A percentile compares a stretch with the other conserved stretches of the same genome.
Conservation (phyloP, 1,284 basidiomycete genomes). For the Xerocomus amazonicus region DNA sequence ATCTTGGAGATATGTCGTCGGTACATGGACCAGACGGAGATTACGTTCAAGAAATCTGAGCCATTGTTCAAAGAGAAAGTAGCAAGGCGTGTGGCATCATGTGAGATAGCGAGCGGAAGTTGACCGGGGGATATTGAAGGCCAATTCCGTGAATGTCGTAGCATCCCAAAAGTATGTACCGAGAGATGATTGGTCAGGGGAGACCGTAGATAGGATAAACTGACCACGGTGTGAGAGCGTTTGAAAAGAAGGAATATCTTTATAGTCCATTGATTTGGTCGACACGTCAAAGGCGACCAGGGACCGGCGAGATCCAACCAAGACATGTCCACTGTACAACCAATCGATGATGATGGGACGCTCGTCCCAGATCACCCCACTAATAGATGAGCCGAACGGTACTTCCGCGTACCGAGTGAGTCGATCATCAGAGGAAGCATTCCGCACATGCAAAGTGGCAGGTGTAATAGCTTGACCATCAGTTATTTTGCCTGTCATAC, state of each 20-base stretch:
- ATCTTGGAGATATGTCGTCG: not conserved
- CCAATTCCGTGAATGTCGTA: not conserved
- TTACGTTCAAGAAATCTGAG: not conserved
- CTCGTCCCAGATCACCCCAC: not conserved
- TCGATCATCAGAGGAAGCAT: not conserved
- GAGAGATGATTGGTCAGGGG: not conserved
- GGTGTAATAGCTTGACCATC: not conserved
- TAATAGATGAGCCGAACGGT: conserved; percentile 3
- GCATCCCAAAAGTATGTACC: conserved; percentile 6
- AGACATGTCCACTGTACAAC: not conserved
- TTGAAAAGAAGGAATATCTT: conserved; percentile 2
- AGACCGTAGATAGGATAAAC: not conserved
- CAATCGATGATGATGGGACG: conserved; percentile 1
- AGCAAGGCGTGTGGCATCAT: not conserved
- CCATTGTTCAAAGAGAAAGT: not conserved
- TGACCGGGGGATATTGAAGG: not conserved
- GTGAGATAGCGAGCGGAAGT: not conserved
- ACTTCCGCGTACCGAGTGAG: not conserved
- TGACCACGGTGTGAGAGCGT: not conserved
- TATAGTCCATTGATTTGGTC: conserved; percentile 1
- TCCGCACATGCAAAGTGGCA: not conserved
- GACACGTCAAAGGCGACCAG: not conserved
- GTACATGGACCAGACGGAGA: not conserved
- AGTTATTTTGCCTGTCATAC: conserved; percentile 1
- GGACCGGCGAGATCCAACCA: conserved; percentile 3